phyloP scores from a whole-genome alignment of 2,329 filamentous ascomycete species.

The Botryotinia narcissicola region DNA sequence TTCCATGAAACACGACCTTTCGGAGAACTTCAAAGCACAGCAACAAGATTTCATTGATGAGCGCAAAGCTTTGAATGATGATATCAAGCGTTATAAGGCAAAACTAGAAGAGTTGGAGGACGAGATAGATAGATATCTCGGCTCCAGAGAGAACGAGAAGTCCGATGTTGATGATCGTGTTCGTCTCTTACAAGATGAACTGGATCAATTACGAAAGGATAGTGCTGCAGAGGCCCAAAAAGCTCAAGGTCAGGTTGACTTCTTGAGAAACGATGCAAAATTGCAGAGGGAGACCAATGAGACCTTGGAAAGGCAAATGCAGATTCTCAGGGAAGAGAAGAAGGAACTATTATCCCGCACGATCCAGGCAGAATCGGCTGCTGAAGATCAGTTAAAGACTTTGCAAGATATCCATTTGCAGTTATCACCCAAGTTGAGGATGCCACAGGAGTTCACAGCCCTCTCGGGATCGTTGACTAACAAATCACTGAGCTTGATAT shows the following conservation, averaged over 20 bases:
- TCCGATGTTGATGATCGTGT: conserved; percentile 66
- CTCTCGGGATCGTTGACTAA: conserved; percentile 60
- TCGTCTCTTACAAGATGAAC: conserved; percentile 65
- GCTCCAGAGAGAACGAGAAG: conserved; percentile 80
- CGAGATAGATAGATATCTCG: conserved; percentile 80
- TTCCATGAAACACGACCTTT: conserved; percentile 87
- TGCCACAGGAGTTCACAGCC: conserved; percentile 56
- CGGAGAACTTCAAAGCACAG: conserved; percentile 90
- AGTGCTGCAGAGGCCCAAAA: conserved; percentile 56
- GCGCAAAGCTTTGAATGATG: conserved; percentile 75
- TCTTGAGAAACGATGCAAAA: conserved; percentile 58
- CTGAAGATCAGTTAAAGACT: conserved; percentile 51
- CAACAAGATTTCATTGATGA: conserved; percentile 86
- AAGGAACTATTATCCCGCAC: conserved; percentile 52
- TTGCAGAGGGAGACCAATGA: conserved; percentile 60
- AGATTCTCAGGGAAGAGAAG: conserved; percentile 54
- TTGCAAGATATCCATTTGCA: conserved; percentile 60
- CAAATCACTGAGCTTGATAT: conserved; percentile 56
- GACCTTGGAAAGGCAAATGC: conserved; percentile 56
- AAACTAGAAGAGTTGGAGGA: conserved; percentile 88
- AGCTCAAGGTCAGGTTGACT: conserved; percentile 60
- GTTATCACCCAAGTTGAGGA: conserved; percentile 51
- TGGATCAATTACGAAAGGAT: conserved; percentile 61
- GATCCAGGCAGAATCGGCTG: conserved; percentile 50
- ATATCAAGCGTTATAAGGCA: conserved; percentile 72